Conservation (phyloP, 1,284 basidiomycete genomes). For the Entoloma clypeatum region DNA sequence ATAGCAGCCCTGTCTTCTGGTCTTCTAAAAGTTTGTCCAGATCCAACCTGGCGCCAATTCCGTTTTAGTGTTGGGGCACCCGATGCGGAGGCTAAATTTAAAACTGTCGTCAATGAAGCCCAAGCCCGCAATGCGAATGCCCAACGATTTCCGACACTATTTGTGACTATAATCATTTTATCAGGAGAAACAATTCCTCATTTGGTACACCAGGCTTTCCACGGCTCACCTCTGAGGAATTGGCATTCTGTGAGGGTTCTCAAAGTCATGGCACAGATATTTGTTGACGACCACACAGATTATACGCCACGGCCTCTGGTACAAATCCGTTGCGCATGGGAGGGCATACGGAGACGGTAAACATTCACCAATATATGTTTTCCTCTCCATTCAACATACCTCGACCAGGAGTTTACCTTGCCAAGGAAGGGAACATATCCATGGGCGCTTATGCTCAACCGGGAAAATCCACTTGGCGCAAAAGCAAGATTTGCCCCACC, state of each 20-base stretch:
- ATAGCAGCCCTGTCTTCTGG: not conserved
- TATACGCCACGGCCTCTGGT: constrained; percentile 63
- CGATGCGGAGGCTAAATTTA: constrained; percentile 61
- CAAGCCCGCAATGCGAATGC: constrained; percentile 36
- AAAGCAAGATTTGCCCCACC: constrained; percentile 39
- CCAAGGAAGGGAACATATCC: constrained; percentile 50
- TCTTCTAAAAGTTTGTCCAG: constrained; percentile 25
- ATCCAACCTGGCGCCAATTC: constrained; percentile 50
- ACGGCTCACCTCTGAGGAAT: constrained; percentile 55
- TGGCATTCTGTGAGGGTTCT: constrained; percentile 55
- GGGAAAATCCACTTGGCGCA: constrained; percentile 41
- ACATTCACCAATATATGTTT: constrained; percentile 5
- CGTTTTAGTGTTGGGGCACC: constrained; percentile 63
- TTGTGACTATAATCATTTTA: constrained; percentile 36
- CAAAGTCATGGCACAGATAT: not conserved
- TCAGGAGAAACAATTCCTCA: not conserved
- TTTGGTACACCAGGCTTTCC: constrained; percentile 45
- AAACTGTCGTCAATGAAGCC: constrained; percentile 37
- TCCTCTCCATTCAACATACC: not conserved
- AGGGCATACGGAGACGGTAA: constrained; percentile 56
- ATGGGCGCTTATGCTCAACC: constrained; percentile 38
- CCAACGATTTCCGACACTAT: constrained; percentile 47
- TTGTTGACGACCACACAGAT: constrained; percentile 37
- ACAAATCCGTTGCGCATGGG: constrained; percentile 46
- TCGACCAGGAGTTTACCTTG: constrained; percentile 55